A percentile compares a stretch with the other conserved stretches of the same genome.
These are phyloP conservation scores for Ogataea trehaloabstinens DNA, from an alignment of 805 yeast genomes.

Conservation along the genomic window DNA sequence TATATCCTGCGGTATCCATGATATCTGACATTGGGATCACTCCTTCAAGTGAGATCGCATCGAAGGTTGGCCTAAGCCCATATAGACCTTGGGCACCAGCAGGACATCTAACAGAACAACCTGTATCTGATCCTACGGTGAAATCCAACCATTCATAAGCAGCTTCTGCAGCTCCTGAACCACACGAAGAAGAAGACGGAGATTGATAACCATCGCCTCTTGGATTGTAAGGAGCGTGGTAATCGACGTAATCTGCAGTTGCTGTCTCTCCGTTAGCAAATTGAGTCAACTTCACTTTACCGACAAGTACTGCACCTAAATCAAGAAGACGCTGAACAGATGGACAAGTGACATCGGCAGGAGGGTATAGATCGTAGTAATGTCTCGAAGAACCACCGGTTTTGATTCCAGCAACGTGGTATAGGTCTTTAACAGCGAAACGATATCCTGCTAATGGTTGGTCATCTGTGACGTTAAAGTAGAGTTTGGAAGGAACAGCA, in stretches of 20 bases:
- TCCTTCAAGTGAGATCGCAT: constrained; percentile 12
- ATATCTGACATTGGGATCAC: constrained; percentile 11
- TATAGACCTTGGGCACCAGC: constrained; percentile 11
- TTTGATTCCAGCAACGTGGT: constrained; percentile 9
- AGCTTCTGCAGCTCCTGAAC: constrained; percentile 15
- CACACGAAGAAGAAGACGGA: constrained; percentile 12
- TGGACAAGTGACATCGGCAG: constrained; percentile 9
- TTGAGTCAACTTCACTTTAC: constrained; percentile 11
- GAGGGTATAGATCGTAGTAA: constrained; percentile 9
- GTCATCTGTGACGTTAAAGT: constrained; percentile 8
- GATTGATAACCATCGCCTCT: constrained; percentile 14
- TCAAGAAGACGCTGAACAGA: constrained; percentile 12
- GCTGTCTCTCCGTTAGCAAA: constrained; percentile 14
- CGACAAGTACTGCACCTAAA: constrained; percentile 12
- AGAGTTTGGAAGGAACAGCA: constrained; percentile 13
- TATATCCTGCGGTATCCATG: constrained; percentile 13
- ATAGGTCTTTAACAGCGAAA: constrained; percentile 11
- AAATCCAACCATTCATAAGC: constrained; percentile 13
- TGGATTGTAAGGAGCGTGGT: constrained; percentile 15
- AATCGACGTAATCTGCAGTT: constrained; percentile 13
- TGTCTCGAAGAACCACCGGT: constrained; percentile 12
- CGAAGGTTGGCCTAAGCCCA: constrained; percentile 12
- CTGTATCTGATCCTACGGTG: constrained; percentile 13
- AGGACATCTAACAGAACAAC: constrained; percentile 13
- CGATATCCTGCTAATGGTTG: constrained; percentile 12